Evolutionary conservation across 306 rosid species (phyloP).

Genomic region (Hippophae rhamnoides): DNA sequence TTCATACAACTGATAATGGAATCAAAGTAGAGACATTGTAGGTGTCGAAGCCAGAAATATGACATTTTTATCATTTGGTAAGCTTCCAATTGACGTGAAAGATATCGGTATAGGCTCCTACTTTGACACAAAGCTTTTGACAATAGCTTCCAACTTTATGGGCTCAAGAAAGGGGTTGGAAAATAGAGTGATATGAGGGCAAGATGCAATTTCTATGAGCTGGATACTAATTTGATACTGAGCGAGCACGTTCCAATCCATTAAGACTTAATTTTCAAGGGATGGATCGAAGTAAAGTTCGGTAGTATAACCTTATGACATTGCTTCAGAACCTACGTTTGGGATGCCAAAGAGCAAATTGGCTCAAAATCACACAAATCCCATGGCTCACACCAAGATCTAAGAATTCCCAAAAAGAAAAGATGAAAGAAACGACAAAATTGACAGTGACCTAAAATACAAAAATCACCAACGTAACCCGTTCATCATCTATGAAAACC

Average conservation of each 20-base stretch:
- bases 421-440: background rate
- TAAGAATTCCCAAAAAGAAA: slow-evolving; percentile 11
- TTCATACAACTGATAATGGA: slow-evolving; percentile 67
- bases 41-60: slow-evolving; percentile 79
- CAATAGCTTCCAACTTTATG: slow-evolving; percentile 37
- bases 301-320: slow-evolving; percentile 74
- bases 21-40: slow-evolving; percentile 54
- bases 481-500: too few species aligned
- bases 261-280: slow-evolving; percentile 78
- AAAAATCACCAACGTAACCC: background rate
- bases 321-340: slow-evolving; percentile 24
- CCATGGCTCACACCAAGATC: slow-evolving; percentile 28
- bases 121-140: slow-evolving; percentile 46
- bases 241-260: slow-evolving; percentile 90
- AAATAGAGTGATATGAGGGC: slow-evolving; percentile 93
- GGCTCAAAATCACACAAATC: slow-evolving; percentile 9
- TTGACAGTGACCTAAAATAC: slow-evolving; percentile 13
- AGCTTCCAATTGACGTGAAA: slow-evolving; percentile 57
- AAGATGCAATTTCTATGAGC: slow-evolving; percentile 76
- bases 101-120: slow-evolving; percentile 59
- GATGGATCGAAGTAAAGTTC: slow-evolving; percentile 95
- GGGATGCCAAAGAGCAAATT: background rate
- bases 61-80: slow-evolving; percentile 47
- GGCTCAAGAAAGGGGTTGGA: slow-evolving; percentile 54
- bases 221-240: slow-evolving; percentile 81